These are phyloP conservation scores for Symbiodinium natans DNA, from an alignment of 73 alveolate genomes.

Conservation along the genomic window DNA sequence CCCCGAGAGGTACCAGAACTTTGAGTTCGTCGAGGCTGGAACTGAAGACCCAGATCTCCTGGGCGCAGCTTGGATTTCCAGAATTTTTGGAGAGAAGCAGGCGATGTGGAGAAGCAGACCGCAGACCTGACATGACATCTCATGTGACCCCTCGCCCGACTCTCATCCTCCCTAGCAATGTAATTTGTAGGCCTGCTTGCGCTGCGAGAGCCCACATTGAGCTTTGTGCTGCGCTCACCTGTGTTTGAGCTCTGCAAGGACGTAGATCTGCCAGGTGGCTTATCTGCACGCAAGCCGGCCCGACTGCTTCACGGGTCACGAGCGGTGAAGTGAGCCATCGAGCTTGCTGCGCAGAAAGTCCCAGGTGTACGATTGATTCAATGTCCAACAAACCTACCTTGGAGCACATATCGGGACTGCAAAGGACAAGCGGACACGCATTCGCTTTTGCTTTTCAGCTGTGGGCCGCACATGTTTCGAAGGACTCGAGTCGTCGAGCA, in stretches of 20 bases:
- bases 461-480: background rate
- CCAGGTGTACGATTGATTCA: conserved; percentile 61
- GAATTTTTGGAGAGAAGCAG: no score
- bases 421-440: background rate
- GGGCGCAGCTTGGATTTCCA: conserved; percentile 41
- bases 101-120: no score
- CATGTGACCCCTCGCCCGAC: no score
- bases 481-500: conserved; percentile 51
- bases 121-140: no score
- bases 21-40: conserved; percentile 83
- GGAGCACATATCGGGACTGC: conserved; percentile 72
- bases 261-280: background rate
- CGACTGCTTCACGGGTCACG: no score
- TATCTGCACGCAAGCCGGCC: background rate
- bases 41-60: conserved; percentile 60
- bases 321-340: no score
- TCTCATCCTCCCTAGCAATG: no score
- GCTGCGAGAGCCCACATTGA: no score
- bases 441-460: background rate
- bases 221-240: no score
- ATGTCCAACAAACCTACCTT: conserved; percentile 72
- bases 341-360: background rate
- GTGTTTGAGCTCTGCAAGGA: no score
- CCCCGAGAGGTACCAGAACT: conserved; percentile 79
- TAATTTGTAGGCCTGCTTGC: no score